Base-by-base conservation (phyloP, 495 filamentous ascomycete species). In the Podospora pseudoanserina region DNA sequence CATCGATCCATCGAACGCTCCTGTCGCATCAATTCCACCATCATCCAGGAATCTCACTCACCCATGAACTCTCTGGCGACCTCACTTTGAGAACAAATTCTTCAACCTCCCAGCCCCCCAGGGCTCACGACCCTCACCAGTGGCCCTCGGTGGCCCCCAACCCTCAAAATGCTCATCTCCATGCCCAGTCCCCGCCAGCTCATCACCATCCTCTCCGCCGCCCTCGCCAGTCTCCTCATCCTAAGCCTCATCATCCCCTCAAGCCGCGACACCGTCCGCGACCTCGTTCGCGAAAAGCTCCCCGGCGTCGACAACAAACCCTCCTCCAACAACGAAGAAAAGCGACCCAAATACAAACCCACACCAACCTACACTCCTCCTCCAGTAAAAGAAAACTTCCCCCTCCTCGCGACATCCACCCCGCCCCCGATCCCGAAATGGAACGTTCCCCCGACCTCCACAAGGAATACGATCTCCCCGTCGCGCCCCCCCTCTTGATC, bases 401-500 rank as follows among this genome's bases (percentile, higher is more conserved):
- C 79, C n/a, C 72, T 76, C 3, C 71, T 81, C 9, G 71, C 75
- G 5, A 72, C 75, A 7, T 76, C 66, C 16, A 73, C 54, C 0
- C 75, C 79, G 6, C 83, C 81, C 15, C 77, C 79, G 0, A 76
- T 85, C 56, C 80, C 83, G 20, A 28, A 70, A 44, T 83, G 80
- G 75, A 84, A 84, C 61, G 64, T 73, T 15, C 77, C 23, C 68
- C 73, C 49, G 72, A 78, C 34, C 58, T 77, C 44, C 67, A 71
- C 39, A 76, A 77, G 39, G 76, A 79, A 63, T 76, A 80, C 60
- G 75, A 72, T 55, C 72, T 82, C 61, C 65, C 68, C 9, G 16
- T 69, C 44, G 64, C 74, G 27, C 86, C 85, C 5, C 86, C 86
- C 0, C 77, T 89, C 30, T 78, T 87, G 58, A 86, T 88, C 67